A percentile compares a stretch with the other conserved stretches of the same genome.
Conservation (phyloP, 2,329 filamentous ascomycete genomes). For the Scedosporium boydii region DNA sequence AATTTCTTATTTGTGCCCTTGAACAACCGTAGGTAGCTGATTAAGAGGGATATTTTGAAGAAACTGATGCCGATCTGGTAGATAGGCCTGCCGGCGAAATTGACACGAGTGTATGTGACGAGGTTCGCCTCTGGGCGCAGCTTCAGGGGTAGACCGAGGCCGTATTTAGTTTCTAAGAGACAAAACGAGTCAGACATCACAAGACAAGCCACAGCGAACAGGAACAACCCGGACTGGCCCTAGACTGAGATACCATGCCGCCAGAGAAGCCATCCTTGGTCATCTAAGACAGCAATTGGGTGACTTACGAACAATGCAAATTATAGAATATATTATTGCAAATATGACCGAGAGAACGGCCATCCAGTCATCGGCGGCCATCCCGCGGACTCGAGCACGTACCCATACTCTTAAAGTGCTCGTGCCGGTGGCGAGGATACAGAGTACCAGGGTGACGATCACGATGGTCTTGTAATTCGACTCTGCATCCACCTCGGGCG, state of each 20-base stretch:
- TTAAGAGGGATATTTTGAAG: conserved; percentile 44
- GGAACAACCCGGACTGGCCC: too few species aligned
- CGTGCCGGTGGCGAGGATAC: conserved; percentile 28
- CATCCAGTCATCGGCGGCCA: conserved; percentile 38
- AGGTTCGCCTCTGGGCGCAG: conserved; percentile 32
- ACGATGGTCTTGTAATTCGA: conserved; percentile 41
- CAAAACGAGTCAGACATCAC: background rate
- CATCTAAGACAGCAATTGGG: too few species aligned
- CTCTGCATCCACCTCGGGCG: conserved; percentile 31
- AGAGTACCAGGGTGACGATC: conserved; percentile 34
- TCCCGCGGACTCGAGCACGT: conserved; percentile 28
- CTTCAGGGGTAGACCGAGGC: conserved; percentile 36
- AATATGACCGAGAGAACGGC: conserved; percentile 30
- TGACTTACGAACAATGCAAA: conserved; percentile 29
- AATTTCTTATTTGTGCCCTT: conserved; percentile 33
- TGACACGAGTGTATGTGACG: conserved; percentile 35
- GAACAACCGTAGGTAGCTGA: conserved; percentile 42
- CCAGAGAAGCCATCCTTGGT: too few species aligned
- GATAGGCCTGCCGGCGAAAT: conserved; percentile 43
- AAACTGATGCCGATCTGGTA: conserved; percentile 46
- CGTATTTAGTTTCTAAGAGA: conserved; percentile 38
- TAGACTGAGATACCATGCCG: too few species aligned
- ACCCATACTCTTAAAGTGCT: conserved; percentile 33
- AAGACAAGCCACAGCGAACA: too few species aligned
- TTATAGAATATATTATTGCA: conserved; percentile 35